Evolutionary conservation across 306 rosid species (phyloP), one percentile per base, ranked within the genome.

Genomic region (Albizia julibrissin): DNA sequence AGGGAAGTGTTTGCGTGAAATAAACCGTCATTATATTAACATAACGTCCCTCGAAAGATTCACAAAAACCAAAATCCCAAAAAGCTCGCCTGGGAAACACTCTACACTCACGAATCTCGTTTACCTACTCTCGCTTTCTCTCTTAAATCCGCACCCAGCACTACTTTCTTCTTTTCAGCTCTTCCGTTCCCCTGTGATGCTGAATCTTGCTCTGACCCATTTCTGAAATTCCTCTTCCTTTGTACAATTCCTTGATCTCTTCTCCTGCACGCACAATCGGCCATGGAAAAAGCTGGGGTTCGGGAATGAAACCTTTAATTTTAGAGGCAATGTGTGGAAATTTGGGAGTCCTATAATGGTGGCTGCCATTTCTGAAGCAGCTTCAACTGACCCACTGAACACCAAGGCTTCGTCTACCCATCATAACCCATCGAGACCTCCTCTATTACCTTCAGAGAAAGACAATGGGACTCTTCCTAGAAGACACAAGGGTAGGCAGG

Each of bases 341-440:
- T 81, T 84, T 69, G 67, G 47, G 52, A 21, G 82, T 72, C 86
- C 75, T 84, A 93, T 84, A 64, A 91, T 95, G 99, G 98, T 94
- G 90, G 99, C 97, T 83, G 97, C 97, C 86, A 87, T 96, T 92
- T 89, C 97, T 18, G 94, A 84, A 90, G 89, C 90, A 81, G 81
- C 91, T 82, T 75, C 92, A 21, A 62, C 84, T 24, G 50, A 80
- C 81, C 86, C 85, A 54, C 74, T 85, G 27, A 87, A 82, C 85
- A 74, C 88, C 59, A 24, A 69, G 19, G 19, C 74, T 40, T 69
- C 74, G 4, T 69, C 74, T 2, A 64, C 68, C 61, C 89, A 73
- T 13, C 85, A 72, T 33, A 87, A 77, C 79, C 85, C 74, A 34
- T 49, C 91, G 2, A 77, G 90, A 47, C 93, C 90, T 7, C 92